A percentile compares a stretch with the other conserved stretches of the same genome.
Conservation (phyloP, 2,329 filamentous ascomycete species). For the Periconia digitata region DNA sequence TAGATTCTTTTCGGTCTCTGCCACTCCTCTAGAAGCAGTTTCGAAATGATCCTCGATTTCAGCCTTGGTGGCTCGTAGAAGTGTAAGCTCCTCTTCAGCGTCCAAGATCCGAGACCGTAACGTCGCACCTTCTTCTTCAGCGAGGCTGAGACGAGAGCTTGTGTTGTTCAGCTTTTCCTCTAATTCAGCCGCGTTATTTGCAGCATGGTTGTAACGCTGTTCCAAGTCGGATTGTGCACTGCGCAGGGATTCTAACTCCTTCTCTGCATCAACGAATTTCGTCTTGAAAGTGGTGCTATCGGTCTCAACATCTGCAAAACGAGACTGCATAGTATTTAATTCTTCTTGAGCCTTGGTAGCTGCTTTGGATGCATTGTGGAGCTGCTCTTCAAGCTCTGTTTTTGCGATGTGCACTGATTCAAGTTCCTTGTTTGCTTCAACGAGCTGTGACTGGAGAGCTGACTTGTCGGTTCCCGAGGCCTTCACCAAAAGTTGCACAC, state of each 20-base stretch:
- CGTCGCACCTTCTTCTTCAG: conserved; percentile 17
- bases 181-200: conserved; percentile 2
- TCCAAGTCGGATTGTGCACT: conserved; percentile 5
- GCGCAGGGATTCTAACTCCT: conserved; percentile 7
- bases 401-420: neutral
- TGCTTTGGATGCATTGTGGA: neutral
- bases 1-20: conserved; percentile 21
- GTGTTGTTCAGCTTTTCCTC: conserved; percentile 14
- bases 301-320: conserved; percentile 10
- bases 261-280: conserved; percentile 4
- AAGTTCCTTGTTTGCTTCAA: conserved; percentile 1
- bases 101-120: conserved; percentile 18
- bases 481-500: conserved; percentile 9
- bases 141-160: conserved; percentile 14
- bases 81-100: conserved; percentile 12
- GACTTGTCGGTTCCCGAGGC: conserved; percentile 11
- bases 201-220: conserved; percentile 2
- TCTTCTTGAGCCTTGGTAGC: conserved; percentile 11
- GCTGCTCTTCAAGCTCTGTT: conserved; percentile 4
- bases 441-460: conserved; percentile 6
- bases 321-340: conserved; percentile 10
- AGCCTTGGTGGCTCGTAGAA: conserved; percentile 14
- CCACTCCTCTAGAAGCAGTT: conserved; percentile 4
- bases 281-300: conserved; percentile 8
- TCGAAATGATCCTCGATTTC: conserved; percentile 14